Base-by-base conservation (phyloP, 257 asterid genomes). In the Capsicum baccatum region DNA sequence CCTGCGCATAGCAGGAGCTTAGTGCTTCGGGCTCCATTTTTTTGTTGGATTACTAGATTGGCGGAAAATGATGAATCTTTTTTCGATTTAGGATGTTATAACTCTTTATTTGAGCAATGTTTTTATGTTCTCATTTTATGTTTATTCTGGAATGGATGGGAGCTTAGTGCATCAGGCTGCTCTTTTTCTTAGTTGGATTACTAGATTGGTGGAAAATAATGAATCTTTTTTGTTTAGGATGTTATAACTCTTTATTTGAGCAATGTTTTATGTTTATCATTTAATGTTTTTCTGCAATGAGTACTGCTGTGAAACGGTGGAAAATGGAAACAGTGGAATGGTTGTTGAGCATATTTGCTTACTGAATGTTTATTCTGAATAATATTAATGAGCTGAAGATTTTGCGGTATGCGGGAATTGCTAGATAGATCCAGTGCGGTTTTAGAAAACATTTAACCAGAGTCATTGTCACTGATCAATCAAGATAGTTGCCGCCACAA, bases 131-230 rank as follows among this genome's bases (percentile, higher is more conserved):
- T 42, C 47, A 42, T 42, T 42, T 42, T 3, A 42, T 42, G 47
- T 42, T 42, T 42, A 6, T 42, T 42, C 47, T 3, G 4, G 47
- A 42, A 42, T 26, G 47, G 47, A 6, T 42, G 47, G 47, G 47
- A 44, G 48, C 48, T 44, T 44, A 67, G 74, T 14, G 66, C 33
- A 59, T 4, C 5, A 6, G 68, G 21, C 4, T 62, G 3, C 15
- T 37, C 68, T 19, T 62, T 62, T 21, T 62, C 21, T 39, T 63
- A 4, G 55, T 69, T 42, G 79, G 52, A 42, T 39, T 69, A 0
- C 79, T 69, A 42, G 79, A 69, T 70, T 70, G 79, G 56, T 2
- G 79, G 79, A n/a, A n/a, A 71, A 44, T 7, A 44, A n/a, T 71
- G 37, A 12, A 19, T 71, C 1, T 16, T 42, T 42, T 71, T 2